Evolutionary conservation across 2,329 filamentous ascomycete genomes (phyloP).

Genomic region (Phaeophleospora eucalypticola): DNA sequence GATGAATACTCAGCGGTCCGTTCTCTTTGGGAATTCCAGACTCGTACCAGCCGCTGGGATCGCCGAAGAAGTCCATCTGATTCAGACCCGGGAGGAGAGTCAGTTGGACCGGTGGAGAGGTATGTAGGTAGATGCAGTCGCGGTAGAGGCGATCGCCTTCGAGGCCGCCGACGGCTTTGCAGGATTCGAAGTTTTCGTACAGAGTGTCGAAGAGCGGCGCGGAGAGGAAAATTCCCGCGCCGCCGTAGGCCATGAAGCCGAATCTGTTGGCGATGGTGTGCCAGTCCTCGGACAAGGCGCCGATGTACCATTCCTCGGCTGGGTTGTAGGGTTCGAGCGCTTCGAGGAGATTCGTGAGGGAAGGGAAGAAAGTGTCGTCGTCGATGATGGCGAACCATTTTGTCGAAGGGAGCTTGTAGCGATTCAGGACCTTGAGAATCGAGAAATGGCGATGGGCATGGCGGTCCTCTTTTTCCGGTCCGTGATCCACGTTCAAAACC

Average conservation of each 20-base stretch:
- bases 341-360: conserved; percentile 6
- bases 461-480: neutral
- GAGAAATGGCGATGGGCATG: conserved; percentile 6
- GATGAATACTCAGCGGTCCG: conserved; percentile 12
- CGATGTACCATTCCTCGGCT: conserved; percentile 9
- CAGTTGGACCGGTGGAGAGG: conserved; percentile 11
- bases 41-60: conserved; percentile 15
- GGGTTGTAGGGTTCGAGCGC: conserved; percentile 12
- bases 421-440: conserved; percentile 1
- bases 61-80: conserved; percentile 14
- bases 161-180: conserved; percentile 2
- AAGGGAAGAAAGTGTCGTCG: conserved; percentile 21
- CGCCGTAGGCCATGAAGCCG: conserved; percentile 17
- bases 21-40: conserved; percentile 5
- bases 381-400: conserved; percentile 18
- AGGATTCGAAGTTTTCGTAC: conserved; percentile 7
- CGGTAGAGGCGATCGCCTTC: conserved; percentile 9
- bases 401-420: neutral
- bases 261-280: conserved; percentile 4
- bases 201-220: conserved; percentile 10
- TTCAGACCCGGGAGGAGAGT: conserved; percentile 14
- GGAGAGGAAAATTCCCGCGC: conserved; percentile 15
- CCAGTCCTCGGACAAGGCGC: conserved; percentile 12
- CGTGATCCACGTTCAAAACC: conserved; percentile 1
- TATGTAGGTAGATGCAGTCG: conserved; percentile 9